phyloP scores from a whole-genome alignment of 495 filamentous ascomycete species.

The Trichodelitschia bisporula region DNA sequence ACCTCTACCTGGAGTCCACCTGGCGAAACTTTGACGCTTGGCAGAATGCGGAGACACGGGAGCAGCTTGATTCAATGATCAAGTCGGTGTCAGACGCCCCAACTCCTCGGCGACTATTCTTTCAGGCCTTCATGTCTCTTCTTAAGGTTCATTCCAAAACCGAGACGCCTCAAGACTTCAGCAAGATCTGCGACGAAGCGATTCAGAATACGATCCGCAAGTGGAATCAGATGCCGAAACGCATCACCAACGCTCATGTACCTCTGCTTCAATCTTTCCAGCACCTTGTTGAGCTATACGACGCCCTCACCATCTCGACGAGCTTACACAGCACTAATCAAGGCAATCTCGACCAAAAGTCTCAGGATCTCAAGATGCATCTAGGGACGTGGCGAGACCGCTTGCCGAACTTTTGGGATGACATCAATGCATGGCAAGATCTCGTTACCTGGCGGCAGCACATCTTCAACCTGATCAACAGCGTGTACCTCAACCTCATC shows the following conservation, averaged over 20 bases:
- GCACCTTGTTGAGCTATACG: constrained; percentile 91
- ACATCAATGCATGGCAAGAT: constrained; percentile 98
- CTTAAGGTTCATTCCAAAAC: constrained; percentile 79
- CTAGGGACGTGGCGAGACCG: constrained; percentile 90
- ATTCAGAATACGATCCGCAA: constrained; percentile 92
- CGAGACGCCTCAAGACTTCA: constrained; percentile 60
- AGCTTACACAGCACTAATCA: constrained; percentile 69
- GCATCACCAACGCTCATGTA: constrained; percentile 86
- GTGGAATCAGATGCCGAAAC: constrained; percentile 87
- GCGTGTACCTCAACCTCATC: constrained; percentile 66
- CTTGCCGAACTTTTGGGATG: constrained; percentile 94
- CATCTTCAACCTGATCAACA: constrained; percentile 93
- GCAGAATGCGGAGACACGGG: constrained; percentile 60
- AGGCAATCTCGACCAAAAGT: constrained; percentile 74
- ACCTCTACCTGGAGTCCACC: constrained; percentile 79
- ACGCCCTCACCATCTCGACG: constrained; percentile 83
- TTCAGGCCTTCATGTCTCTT: constrained; percentile 92
- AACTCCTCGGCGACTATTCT: constrained; percentile 78
- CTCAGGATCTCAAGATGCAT: constrained; percentile 81
- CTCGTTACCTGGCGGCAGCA: constrained; percentile 97
- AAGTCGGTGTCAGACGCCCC: constrained; percentile 94
- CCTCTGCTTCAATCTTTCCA: constrained; percentile 94
- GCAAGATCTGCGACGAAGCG: constrained; percentile 73
- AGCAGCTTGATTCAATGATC: constrained; percentile 71
- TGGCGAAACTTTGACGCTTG: constrained; percentile 90